Percentiles rank a stretch among this genome's conserved stretches.
phyloP scores from a whole-genome alignment of 805 yeast species.

The Cyberlindnera americana region DNA sequence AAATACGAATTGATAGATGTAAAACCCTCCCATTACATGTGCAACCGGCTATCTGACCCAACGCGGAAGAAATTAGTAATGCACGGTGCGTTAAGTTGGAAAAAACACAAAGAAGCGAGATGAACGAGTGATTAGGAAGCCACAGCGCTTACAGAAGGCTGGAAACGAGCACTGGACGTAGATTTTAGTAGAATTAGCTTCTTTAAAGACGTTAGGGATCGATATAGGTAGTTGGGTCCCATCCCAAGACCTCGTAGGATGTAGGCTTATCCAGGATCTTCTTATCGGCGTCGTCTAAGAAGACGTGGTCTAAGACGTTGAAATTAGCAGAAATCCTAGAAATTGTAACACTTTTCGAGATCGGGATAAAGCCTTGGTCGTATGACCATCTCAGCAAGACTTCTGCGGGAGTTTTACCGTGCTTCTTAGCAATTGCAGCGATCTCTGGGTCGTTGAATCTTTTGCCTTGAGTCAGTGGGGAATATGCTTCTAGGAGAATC shows the following conservation, averaged over 20 bases:
- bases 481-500: constrained; percentile 21
- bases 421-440: constrained; percentile 20
- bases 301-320: constrained; percentile 20
- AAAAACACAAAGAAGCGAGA: too few species aligned
- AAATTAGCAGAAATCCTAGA: constrained; percentile 20
- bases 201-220: too few species aligned
- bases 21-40: too few species aligned
- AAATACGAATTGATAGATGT: too few species aligned
- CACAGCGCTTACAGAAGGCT: too few species aligned
- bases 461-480: constrained; percentile 24
- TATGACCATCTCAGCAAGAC: constrained; percentile 24
- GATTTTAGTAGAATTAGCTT: too few species aligned
- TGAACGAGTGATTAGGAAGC: too few species aligned
- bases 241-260: constrained; percentile 18
- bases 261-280: constrained; percentile 20
- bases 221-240: constrained; percentile 21
- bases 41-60: too few species aligned
- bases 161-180: too few species aligned
- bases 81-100: too few species aligned
- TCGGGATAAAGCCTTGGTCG: constrained; percentile 22
- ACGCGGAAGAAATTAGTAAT: too few species aligned
- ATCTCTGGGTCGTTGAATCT: constrained; percentile 22
- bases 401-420: constrained; percentile 20
- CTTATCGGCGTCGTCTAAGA: constrained; percentile 21
- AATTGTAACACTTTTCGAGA: constrained; percentile 20